Evolutionary conservation across 805 yeast genomes (phyloP), one percentile per base, ranked within the genome.

Genomic region (Yarrowia divulgata): DNA sequence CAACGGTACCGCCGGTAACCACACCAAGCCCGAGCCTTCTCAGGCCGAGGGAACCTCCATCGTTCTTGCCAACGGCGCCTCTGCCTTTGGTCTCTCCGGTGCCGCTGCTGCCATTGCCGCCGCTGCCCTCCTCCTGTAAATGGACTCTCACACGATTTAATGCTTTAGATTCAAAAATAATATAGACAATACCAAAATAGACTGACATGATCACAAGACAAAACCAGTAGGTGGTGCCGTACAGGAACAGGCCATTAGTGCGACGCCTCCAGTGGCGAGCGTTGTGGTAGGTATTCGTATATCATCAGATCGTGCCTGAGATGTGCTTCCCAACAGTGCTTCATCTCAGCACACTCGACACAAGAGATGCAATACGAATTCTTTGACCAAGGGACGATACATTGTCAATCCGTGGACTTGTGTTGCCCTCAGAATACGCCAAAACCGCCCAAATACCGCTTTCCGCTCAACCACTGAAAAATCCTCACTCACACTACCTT

Each of bases 151-250:
- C 46, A 43, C 18, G 35, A 58, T 42, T 60, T 60, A 60, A 60
- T 60, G 50, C 66, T 60, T 60, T 45, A 60, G 66, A 60, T 60
- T 23, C 45, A 57, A 57, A n/a, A 57, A 43, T 60, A 58, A 58
- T 19, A 57, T 60, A 57, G 58, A 52, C 58, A 35, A 50, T 34
- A 48, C 52, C 52, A 48, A 18, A 45, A 48, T 48, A 48, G 52
- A 48, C 29, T 23, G 29, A 23, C 29, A 23, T 18, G 37, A 34
- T 34, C 8, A 34, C 8, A 34, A 34, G 29, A 23, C 29, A 23
- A 23, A 23, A 23, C 29, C 29, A 23, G 29, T 23, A 23, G 29
- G 2, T 23, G 29, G 29, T 4, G 29, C 29, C 29, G 29, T 23
- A 23, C 29, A 23, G 29, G 29, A 23, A 23, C 29, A 2, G 29